Conservation (phyloP, 2,329 filamentous ascomycete genomes). For the Nothophoma quercina region DNA sequence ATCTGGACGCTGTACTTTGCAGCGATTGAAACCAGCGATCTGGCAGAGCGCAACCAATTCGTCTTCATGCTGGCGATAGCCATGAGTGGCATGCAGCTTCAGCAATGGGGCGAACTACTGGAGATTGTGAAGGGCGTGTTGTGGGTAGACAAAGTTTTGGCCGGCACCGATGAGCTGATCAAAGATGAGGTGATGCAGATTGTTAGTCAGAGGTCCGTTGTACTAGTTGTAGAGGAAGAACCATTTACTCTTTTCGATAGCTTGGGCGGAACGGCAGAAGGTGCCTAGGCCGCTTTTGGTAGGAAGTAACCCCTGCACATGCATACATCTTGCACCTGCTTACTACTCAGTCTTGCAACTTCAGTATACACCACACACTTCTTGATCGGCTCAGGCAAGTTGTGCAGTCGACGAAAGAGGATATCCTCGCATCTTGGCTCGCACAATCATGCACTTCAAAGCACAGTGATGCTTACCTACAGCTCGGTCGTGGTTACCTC, state of each 20-base stretch:
- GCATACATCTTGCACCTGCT: conserved; percentile 3
- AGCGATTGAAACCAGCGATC: conserved; percentile 34
- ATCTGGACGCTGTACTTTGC: conserved; percentile 39
- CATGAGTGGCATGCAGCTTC: conserved; percentile 31
- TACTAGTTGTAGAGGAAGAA: neutral
- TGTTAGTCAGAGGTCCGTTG: conserved; percentile 13
- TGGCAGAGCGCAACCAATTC: conserved; percentile 34
- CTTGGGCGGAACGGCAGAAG: neutral
- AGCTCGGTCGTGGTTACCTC: neutral
- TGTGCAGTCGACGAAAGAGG: no score
- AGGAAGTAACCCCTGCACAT: neutral
- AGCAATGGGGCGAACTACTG: conserved; percentile 34
- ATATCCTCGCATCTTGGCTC: neutral
- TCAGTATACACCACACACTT: neutral
- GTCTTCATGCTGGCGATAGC: conserved; percentile 37
- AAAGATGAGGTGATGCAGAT: conserved; percentile 38
- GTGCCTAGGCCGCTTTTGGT: neutral
- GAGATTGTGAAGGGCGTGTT: conserved; percentile 35
- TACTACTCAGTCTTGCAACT: neutral
- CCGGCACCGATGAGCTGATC: conserved; percentile 31
- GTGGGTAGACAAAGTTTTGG: conserved; percentile 42
- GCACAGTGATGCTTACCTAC: neutral
- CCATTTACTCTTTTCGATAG: neutral
- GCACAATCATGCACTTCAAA: neutral
- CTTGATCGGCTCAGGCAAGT: no score